phyloP scores from a whole-genome alignment of 2,329 filamentous ascomycete species.

The Shiraia bambusicola region DNA sequence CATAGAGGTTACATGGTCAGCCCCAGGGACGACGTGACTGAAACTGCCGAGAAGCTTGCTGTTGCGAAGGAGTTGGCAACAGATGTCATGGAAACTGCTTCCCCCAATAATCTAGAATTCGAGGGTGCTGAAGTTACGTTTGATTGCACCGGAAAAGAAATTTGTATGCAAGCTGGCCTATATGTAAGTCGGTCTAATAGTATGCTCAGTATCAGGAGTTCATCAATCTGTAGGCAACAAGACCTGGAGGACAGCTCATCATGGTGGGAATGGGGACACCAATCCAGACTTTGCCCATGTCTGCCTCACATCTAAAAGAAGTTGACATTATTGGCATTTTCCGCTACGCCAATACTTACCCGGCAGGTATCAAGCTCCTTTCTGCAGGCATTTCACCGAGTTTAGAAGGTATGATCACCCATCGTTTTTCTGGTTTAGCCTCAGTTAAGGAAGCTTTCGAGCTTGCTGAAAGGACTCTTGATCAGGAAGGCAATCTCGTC shows the following conservation, averaged over 20 bases:
- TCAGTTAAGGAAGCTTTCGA: slow-evolving; percentile 55
- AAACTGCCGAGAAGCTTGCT: slow-evolving; percentile 36
- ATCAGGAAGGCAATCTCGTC: slow-evolving; percentile 55
- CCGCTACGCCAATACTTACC: slow-evolving; percentile 58
- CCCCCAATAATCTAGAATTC: slow-evolving; percentile 39
- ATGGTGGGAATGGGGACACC: slow-evolving; percentile 61
- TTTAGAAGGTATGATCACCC: slow-evolving; percentile 57
- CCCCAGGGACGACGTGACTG: slow-evolving; percentile 23
- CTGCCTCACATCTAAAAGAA: slow-evolving; percentile 57
- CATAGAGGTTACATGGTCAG: slow-evolving; percentile 42
- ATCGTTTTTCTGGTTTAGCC: slow-evolving; percentile 50
- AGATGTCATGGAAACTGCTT: slow-evolving; percentile 42
- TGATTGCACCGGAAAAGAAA: slow-evolving; percentile 47
- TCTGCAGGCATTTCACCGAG: slow-evolving; percentile 52
- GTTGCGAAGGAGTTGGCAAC: slow-evolving; percentile 40
- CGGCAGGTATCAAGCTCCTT: slow-evolving; percentile 56
- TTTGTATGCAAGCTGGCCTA: slow-evolving; percentile 47
- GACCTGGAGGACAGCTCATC: slow-evolving; percentile 54
- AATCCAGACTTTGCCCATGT: slow-evolving; percentile 56
- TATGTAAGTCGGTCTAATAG: slow-evolving; percentile 34
- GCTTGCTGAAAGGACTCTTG: slow-evolving; percentile 53
- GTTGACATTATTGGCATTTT: slow-evolving; percentile 61
- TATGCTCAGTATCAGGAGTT: slow-evolving; percentile 2
- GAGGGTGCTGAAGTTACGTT: slow-evolving; percentile 46
- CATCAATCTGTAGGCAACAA: slow-evolving; percentile 38